Evolutionary conservation across 2,329 filamentous ascomycete species (phyloP), one percentile per base, ranked within the genome.

Genomic region (Pseudogymnoascus sp.): DNA sequence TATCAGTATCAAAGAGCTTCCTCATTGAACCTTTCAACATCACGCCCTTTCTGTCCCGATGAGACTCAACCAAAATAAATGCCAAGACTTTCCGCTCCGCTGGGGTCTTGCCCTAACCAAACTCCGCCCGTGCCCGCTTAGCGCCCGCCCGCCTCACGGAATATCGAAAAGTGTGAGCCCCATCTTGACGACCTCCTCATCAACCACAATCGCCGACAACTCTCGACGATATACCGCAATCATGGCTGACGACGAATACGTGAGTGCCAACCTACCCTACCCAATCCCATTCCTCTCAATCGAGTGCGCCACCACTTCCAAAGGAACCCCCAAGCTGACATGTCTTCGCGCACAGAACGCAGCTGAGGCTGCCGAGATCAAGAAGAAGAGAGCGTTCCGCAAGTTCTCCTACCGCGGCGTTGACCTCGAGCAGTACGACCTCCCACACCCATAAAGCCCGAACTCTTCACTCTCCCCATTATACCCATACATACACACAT

Each of bases 351-450:
- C 68, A 71, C 73, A 96, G 91, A 92, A 96, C 83, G 87, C 92
- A 77, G 91, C 95, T 83, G 90, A 94, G 85, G 92, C 92, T 80
- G 92, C 91, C 77, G 94, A 96, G 89, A 82, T 99, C 80, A 99
- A 97, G 91, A 95, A 90, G 85, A 95, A 88, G 84, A 95, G 94
- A 92, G 82, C 91, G 72, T 96, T 97, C 89, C 89, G 91, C 83
- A 99, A 97, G 88, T 99, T 97, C 78, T 94, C 92, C 71, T 99
- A 96, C 90, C 90, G 94, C 77, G 94, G 94, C 76, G 90, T 99
- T 79, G 94, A 99, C 80, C 92, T 99, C 78, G 94, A 99, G 79
- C 90, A 96, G 92, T 96, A 92, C 75, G 91, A 82, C 61, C 60
- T 63, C 62, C 64, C 64, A 60, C 65, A 62, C 45, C 45, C 45